Evolutionary conservation across 441 rosid genomes (phyloP).

Genomic region (Euphorbia neoarborescens): DNA sequence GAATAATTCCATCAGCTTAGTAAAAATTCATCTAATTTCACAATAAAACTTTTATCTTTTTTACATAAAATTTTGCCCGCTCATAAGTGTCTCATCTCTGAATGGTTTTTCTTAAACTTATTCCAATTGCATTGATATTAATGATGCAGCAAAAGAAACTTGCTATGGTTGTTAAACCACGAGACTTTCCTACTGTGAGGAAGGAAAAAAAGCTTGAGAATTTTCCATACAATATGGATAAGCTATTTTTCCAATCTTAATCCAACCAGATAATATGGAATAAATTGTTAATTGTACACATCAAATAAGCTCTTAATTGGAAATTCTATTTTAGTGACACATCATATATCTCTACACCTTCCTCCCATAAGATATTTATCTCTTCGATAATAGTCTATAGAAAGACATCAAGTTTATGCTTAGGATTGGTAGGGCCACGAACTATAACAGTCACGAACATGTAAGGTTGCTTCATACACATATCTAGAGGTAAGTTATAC

Average conservation of each 20-base stretch:
- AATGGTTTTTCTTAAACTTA: not conserved
- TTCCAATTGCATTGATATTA: not conserved
- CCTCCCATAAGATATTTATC: not conserved
- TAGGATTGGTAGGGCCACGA: not conserved
- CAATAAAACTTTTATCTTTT: no score
- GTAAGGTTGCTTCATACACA: not conserved
- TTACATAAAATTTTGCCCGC: no score
- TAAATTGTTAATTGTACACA: not conserved
- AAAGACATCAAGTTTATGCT: not conserved
- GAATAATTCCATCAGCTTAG: no score
- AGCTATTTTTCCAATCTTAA: not conserved
- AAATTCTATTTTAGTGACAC: not conserved
- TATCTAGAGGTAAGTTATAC: not conserved
- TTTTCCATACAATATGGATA: not conserved
- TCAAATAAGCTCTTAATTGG: not conserved
- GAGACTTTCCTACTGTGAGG: not conserved
- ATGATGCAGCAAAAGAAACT: not conserved
- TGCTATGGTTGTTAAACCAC: not conserved
- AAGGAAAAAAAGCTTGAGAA: not conserved
- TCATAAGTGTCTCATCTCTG: not conserved
- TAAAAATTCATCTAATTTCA: no score
- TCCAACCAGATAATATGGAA: not conserved
- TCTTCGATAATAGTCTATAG: not conserved
- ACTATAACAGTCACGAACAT: not conserved
- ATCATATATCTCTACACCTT: not conserved